A percentile compares a stretch with the other conserved stretches of the same genome.
These are phyloP conservation scores for Amphirosellinia nigrospora DNA, from an alignment of 495 filamentous ascomycete species.

Conservation along the genomic window DNA sequence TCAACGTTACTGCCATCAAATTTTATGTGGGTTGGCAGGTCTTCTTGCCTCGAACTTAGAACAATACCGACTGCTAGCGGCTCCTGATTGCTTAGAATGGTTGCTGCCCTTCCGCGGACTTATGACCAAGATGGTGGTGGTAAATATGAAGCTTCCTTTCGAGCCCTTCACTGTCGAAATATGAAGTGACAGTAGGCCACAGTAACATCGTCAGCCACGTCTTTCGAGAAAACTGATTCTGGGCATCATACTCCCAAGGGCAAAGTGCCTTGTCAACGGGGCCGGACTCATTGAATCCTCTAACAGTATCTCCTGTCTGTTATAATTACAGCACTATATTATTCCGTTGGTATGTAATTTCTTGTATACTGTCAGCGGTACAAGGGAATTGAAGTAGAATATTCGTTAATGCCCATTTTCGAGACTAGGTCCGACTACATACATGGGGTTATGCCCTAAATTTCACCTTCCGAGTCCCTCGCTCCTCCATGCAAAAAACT, in stretches of 20 bases:
- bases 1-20: too few relatives aligned
- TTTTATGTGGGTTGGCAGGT: neutral
- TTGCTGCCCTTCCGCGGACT: neutral
- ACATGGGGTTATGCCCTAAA: neutral
- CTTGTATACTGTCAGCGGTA: neutral
- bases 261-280: neutral
- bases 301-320: neutral
- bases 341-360: neutral
- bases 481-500: neutral
- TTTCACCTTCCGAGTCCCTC: neutral
- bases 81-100: neutral
- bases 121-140: neutral
- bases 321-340: neutral
- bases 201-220: neutral
- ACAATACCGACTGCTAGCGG: neutral
- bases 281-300: neutral
- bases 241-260: neutral
- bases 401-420: neutral
- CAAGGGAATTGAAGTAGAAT: neutral
- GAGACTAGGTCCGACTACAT: neutral
- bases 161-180: neutral
- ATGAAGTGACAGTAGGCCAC: neutral
- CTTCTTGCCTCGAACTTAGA: neutral
- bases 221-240: neutral
- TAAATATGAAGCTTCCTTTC: neutral